Evolutionary conservation across 352 stramenopile species (phyloP), one percentile per base, ranked within the genome.

Genomic region (Blastocystis sp.): DNA sequence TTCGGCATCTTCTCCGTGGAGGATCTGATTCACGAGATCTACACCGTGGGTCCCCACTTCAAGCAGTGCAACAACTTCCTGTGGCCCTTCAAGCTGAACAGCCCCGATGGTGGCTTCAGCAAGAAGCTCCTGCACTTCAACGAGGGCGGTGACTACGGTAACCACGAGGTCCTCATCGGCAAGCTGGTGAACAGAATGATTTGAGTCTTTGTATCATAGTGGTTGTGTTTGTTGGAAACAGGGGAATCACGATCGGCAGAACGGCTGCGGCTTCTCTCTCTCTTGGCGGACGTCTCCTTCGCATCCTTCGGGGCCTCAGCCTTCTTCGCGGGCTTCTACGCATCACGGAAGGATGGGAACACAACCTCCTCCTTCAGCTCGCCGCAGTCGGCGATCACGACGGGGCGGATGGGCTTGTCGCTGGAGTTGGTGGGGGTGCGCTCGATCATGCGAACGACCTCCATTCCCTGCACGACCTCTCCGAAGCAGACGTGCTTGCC

Each of bases 401-500:
- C 94, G 71, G 95, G 90, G 65, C 93, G 88, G 61, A 91, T 74
- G 14, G 95, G 95, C 90, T 97, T 97, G 91, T 98, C 94, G 80
- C 91, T 92, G 78, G 93, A 91, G 89, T 94, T 94, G 61, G 92
- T 96, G 56, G 95, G 90, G n/a, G 93, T 88, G 52, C 90, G 90
- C 90, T 99, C 97, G 91, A 99, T 98, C 77, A 93, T 93, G 62
- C 91, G 88, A 3, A 97, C 93, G 41, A 97, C 88, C 45, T 97
- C 94, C 91, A 96, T 95, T 64, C 94, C 94, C 53, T 96, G 93
- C 34, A 96, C 91, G n/a, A 99, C 96, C 87, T 97, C 93, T 23
- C 96, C 96, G 91, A 99, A 99, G n/a, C 99, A 96, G 21, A 99
- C 96, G 91, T 99, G 97, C 91, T 99, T 99, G 41, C 94, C 93